Evolutionary conservation across 2,329 filamentous ascomycete species (phyloP).

Genomic region (Trichoderma koningii): DNA sequence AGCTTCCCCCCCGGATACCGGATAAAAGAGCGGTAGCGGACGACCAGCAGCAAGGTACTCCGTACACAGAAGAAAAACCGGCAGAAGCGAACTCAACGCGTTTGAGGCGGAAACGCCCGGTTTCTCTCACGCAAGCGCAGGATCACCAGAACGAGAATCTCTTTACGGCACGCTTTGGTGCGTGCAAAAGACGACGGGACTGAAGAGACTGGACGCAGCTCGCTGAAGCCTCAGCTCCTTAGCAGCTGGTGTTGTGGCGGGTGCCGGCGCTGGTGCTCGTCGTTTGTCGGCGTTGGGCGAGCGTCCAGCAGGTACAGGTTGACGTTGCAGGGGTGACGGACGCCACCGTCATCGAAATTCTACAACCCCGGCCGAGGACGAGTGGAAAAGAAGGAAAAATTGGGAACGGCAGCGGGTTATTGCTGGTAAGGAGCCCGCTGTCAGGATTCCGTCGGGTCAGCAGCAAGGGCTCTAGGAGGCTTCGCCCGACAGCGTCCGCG

Average conservation of each 20-base stretch:
- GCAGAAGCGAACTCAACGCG: background rate
- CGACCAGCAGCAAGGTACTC: background rate
- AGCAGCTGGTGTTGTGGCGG: slow-evolving; percentile 14
- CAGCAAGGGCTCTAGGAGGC: slow-evolving; percentile 18
- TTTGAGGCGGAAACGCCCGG: slow-evolving; percentile 1
- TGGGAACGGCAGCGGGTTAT: background rate
- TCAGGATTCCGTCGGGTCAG: slow-evolving; percentile 10
- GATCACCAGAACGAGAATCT: background rate
- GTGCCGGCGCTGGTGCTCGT: background rate
- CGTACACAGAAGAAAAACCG: background rate
- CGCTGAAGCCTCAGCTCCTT: background rate
- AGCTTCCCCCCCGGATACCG: slow-evolving; percentile 17
- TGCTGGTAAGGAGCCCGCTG: slow-evolving; percentile 15
- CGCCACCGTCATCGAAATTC: slow-evolving; percentile 26
- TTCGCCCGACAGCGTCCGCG: slow-evolving; percentile 21
- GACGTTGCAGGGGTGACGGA: slow-evolving; percentile 18
- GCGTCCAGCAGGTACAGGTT: slow-evolving; percentile 10
- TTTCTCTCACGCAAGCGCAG: slow-evolving; percentile 8
- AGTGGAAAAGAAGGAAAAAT: slow-evolving; percentile 3
- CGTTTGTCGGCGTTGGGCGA: slow-evolving; percentile 21
- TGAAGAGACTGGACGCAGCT: background rate
- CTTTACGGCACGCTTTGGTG: slow-evolving; percentile 16
- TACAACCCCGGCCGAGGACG: slow-evolving; percentile 22
- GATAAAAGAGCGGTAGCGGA: slow-evolving; percentile 15
- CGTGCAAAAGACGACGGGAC: background rate